Base-by-base conservation (phyloP, 768 basidiomycete species). In the Auricularia cornea region DNA sequence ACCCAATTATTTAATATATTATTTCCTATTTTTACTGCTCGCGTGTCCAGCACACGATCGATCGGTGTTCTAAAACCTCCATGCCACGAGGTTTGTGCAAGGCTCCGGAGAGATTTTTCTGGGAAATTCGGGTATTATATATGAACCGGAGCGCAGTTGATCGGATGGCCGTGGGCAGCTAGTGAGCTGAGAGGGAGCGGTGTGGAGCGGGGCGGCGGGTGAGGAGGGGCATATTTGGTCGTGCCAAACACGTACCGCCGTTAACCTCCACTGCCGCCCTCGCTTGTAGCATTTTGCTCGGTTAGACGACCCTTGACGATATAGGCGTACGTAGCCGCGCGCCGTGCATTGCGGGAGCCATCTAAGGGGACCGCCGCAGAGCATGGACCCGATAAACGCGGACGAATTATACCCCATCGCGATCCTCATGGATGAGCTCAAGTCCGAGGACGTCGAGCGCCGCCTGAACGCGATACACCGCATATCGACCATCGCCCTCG, bases 381-480 rank as follows among this genome's bases (percentile, higher is more conserved):
- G 18, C 29, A 63, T 67, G 65, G 64, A 66, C 56, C 35, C 35
- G 10, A 38, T 60, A 31, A 48, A 30, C 28, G 62, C 31, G 59
- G 66, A 67, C 56, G 66, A 93, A 88, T 88, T 94, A 78, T 90
- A 92, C 59, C 94, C 94, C 75, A 94, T 96, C 80, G 93, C 93
- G 71, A 89, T 97, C 73, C 84, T 97, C 62, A 94, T 97, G 89
- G 96, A 98, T 79, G 96, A 98, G 78, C 81, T 98, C 63, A 91
- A 94, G 69, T 93, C 94, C 60, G 97, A 99, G 73, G 97, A 99
- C 76, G 95, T 98, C 60, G 91, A 95, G 76, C 80, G 65, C 78
- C 90, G 97, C 62, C 81, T 99, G 72, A 95, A 96, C 68, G 95
- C 97, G 65, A 95, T 99, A 67, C 94, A 94, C 76, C 92, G 95